Base-by-base conservation (phyloP, 179 eudicot species). In the Pouteria campechiana region DNA sequence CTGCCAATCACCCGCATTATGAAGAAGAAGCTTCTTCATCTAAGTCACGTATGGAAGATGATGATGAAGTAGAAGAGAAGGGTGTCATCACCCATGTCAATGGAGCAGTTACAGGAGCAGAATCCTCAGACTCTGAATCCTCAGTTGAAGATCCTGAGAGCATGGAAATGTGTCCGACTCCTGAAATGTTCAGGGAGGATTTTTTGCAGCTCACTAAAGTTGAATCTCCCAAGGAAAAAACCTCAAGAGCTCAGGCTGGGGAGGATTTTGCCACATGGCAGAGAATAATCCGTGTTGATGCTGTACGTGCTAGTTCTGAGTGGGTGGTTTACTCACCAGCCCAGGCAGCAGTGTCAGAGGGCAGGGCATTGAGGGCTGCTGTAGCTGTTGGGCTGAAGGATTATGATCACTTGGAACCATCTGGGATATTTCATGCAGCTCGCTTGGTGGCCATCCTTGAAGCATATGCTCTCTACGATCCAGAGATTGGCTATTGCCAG, bases 401-500 rank as follows among this genome's bases (percentile, higher is more conserved):
- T 29, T 78, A 65, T 34, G 70, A 64, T 41, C 72, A 74, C 33
- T 61, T 78, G 8, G 86, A 78, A 48, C 71, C 86, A 12, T 68
- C 56, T 46, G 55, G 67, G 48, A 68, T 74, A 17, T 65, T 64
- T 42, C 86, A 78, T 39, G 81, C 86, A 17, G 81, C 86, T 52
- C 81, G 81, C 20, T 61, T 78, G 1, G 67, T 74, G 23, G 70
- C 78, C 34, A 71, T 78, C 44, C 81, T 78, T 12, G 86, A 78
- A 57, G 81, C 81, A 15, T 78, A 78, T 41, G 60, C 82, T 17
- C 11, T 74, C 13, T 68, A 68, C 22, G 87, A 74, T 51, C 25
- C 79, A 6, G 82, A 78, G 50, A 75, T 62, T 8, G 86, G 86
- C 9, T 78, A 78, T 43, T 78, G 86, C 47, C 86, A 78, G 46